Evolutionary conservation across 768 basidiomycete species (phyloP), one percentile per base, ranked within the genome.

Genomic region (Holtermanniella nyarrowii): DNA sequence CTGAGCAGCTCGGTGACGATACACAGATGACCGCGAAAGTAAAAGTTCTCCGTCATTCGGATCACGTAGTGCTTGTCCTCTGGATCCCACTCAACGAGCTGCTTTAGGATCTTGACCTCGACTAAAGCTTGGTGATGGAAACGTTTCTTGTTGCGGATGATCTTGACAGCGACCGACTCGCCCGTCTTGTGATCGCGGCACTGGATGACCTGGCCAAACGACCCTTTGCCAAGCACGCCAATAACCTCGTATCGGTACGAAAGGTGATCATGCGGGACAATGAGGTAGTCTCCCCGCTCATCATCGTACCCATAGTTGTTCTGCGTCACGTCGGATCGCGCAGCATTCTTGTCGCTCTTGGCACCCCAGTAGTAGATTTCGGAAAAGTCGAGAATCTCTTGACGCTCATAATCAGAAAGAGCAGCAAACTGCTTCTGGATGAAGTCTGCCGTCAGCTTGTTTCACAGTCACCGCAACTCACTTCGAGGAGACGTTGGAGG

Each of bases 21-120:
- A 73, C 95, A 99, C 12, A 99, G 78, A 72, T 99, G 95, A 54
- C 83, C 85, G 55, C 95, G 82, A 80, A 97, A 99, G 72, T 91
- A 91, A 74, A 99, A 99, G 67, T 93, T 83, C 65, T 97, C 93
- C 0, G 85, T 90, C 88, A 97, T 97, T 72, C 88, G 88, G 72
- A 97, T 86, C 57, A 99, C 89, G 65, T 89, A 83, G 62, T 99
- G 89, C 69, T 88, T 91, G 73, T 96, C 91, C 52, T 99, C 91
- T 1, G 85, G 77, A 64, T 99, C 95, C 95, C 95, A 97, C 86
- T 91, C 89, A 25, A 86, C 82, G 60, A 97, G 77, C 69, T 87
- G 96, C 61, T 96, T 89, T 56, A 99, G 75, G 52, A 99, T 96
- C 74, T 96, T 96, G 74, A 97, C 93, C 74, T 97, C 95, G n/a